phyloP scores from a whole-genome alignment of 2,329 filamentous ascomycete genomes.

The Hyphodiscus sp. region DNA sequence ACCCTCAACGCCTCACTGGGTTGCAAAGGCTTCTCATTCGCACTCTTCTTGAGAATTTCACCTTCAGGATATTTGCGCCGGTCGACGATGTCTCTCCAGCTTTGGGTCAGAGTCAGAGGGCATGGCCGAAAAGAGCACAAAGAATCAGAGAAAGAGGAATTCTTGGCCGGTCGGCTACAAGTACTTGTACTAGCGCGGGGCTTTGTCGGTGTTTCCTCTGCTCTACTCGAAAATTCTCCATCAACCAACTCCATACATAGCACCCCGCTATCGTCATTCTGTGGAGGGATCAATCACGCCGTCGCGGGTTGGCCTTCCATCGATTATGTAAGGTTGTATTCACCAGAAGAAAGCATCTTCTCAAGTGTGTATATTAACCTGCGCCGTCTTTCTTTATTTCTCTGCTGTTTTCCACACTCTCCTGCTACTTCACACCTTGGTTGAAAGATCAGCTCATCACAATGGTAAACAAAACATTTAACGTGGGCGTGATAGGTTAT shows the following conservation, averaged over 20 bases:
- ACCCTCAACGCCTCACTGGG: too few relatives aligned
- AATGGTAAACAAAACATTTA: conserved; percentile 38
- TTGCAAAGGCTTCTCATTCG: too few relatives aligned
- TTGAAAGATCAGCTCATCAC: neutral
- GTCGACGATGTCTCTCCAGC: neutral
- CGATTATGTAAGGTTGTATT: neutral
- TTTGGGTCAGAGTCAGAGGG: too few relatives aligned
- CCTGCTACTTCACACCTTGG: neutral
- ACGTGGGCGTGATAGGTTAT: conserved; percentile 54
- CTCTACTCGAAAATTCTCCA: too few relatives aligned
- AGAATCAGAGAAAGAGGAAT: too few relatives aligned
- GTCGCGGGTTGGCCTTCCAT: neutral
- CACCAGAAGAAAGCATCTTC: neutral
- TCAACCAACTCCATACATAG: neutral
- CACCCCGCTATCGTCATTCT: neutral
- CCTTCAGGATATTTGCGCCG: too few relatives aligned
- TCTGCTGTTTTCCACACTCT: neutral
- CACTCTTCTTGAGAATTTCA: too few relatives aligned
- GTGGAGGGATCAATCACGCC: neutral
- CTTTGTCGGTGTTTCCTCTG: neutral
- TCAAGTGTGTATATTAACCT: too few relatives aligned
- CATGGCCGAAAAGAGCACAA: too few relatives aligned
- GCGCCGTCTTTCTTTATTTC: neutral
- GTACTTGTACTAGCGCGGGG: neutral
- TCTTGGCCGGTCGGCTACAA: neutral